Conservation (phyloP, 169 alveolate genomes). For the Plasmodium cynomolgi region DNA sequence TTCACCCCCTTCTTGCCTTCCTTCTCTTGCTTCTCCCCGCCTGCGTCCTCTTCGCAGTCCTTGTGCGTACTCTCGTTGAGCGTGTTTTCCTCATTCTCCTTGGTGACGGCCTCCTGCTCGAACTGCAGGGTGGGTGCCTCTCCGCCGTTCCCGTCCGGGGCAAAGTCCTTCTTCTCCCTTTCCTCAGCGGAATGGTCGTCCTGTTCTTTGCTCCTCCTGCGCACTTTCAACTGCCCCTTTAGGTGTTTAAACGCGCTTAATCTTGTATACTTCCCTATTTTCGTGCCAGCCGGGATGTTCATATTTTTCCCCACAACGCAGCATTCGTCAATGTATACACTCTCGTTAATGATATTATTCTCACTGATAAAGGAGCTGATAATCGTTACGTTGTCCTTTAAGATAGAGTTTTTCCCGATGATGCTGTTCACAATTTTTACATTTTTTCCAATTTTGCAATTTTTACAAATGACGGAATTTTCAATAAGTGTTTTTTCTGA, state of each 20-base stretch:
- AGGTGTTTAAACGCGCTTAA: slow-evolving; percentile 30
- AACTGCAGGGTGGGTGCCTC: background rate
- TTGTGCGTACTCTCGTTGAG: background rate
- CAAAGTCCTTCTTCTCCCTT: background rate
- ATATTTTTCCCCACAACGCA: slow-evolving; percentile 59
- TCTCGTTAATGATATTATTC: slow-evolving; percentile 26
- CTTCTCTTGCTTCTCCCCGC: background rate
- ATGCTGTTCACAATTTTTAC: slow-evolving; percentile 46
- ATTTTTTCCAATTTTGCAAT: slow-evolving; percentile 74
- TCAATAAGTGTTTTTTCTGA: slow-evolving; percentile 38
- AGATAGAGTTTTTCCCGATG: slow-evolving; percentile 36
- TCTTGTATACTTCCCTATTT: slow-evolving; percentile 22
- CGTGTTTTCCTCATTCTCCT: background rate
- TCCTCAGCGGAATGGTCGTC: background rate
- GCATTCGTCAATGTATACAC: slow-evolving; percentile 58
- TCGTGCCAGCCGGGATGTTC: slow-evolving; percentile 13
- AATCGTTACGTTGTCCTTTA: slow-evolving; percentile 43
- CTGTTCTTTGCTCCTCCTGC: background rate
- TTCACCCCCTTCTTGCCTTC: background rate
- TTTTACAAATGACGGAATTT: slow-evolving; percentile 67
- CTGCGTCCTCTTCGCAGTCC: background rate
- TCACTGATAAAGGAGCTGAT: slow-evolving; percentile 56
- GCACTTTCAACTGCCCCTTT: slow-evolving; percentile 5
- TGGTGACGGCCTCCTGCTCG: background rate
- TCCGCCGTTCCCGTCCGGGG: background rate